These are phyloP conservation scores for Colletotrichum chrysophilum DNA, from an alignment of 2,329 filamentous ascomycete genomes.

Conservation along the genomic window DNA sequence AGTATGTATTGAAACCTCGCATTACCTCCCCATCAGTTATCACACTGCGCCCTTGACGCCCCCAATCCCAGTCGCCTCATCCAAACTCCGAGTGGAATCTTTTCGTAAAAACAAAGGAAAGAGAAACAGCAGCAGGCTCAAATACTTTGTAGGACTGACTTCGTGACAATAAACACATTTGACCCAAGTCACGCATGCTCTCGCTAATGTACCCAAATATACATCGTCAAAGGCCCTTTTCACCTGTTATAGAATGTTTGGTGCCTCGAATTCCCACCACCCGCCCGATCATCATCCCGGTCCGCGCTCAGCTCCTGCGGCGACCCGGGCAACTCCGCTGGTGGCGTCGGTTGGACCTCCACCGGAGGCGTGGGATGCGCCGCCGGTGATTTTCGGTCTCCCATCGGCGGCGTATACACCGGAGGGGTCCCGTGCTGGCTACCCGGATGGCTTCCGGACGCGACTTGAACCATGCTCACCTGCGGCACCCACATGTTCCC, in stretches of 20 bases:
- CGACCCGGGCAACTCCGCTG: background rate
- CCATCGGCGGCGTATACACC: slow-evolving; percentile 13
- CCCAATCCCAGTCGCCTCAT: too few relatives aligned
- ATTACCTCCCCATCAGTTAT: too few relatives aligned
- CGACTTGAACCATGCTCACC: slow-evolving; percentile 33
- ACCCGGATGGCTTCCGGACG: slow-evolving; percentile 1
- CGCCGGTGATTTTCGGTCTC: background rate
- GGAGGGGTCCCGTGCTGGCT: background rate
- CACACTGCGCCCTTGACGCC: too few relatives aligned
- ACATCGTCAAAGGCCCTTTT: background rate
- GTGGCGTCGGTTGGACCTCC: background rate
- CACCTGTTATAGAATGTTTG: slow-evolving; percentile 20
- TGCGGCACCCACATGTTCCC: slow-evolving; percentile 38
- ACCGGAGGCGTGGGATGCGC: background rate
- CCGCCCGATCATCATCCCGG: background rate
- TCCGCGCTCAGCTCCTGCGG: slow-evolving; percentile 20
- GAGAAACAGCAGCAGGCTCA: background rate
- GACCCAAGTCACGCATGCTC: background rate
- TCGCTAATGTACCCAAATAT: background rate
- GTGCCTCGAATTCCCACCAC: background rate
- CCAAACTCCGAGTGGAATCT: too few relatives aligned
- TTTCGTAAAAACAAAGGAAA: background rate
- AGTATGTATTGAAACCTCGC: too few relatives aligned
- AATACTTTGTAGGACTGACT: background rate
- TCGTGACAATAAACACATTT: background rate